phyloP scores from a whole-genome alignment of 208 protist genomes.

The Spongospora subterranea region DNA sequence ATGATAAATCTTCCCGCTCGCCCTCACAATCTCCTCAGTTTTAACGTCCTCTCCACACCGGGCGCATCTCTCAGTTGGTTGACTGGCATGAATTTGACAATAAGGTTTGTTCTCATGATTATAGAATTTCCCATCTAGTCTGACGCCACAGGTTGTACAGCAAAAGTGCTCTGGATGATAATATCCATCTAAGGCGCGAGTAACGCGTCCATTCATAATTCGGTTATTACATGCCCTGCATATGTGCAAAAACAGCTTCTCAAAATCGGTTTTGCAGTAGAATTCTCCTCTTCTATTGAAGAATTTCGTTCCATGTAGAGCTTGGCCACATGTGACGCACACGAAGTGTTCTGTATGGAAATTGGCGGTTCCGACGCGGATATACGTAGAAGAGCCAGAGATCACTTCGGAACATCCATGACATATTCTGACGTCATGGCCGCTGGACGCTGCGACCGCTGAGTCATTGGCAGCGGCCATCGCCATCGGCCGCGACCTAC shows the following conservation, averaged over 20 bases:
- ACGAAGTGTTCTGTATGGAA: slow-evolving; percentile 49
- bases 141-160: background rate
- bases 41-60: background rate
- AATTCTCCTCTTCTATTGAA: slow-evolving; percentile 10
- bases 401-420: background rate
- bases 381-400: slow-evolving; percentile 23
- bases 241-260: background rate
- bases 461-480: slow-evolving; percentile 1
- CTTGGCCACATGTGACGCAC: background rate
- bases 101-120: slow-evolving; percentile 6
- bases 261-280: slow-evolving; percentile 48
- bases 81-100: background rate
- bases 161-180: slow-evolving; percentile 33
- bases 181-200: background rate
- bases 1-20: slow-evolving; percentile 42
- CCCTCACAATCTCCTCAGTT: slow-evolving; percentile 37
- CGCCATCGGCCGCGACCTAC: slow-evolving; percentile 7
- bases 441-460: background rate
- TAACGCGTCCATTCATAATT: slow-evolving; percentile 16
- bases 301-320: slow-evolving; percentile 35
- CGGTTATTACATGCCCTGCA: slow-evolving; percentile 24
- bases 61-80: background rate
- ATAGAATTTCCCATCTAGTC: background rate
- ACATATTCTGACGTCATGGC: background rate
- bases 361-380: background rate